A percentile compares a stretch with the other conserved stretches of the same genome.
These are phyloP conservation scores for Cudoniella acicularis DNA, from an alignment of 495 filamentous ascomycete genomes.

Conservation along the genomic window DNA sequence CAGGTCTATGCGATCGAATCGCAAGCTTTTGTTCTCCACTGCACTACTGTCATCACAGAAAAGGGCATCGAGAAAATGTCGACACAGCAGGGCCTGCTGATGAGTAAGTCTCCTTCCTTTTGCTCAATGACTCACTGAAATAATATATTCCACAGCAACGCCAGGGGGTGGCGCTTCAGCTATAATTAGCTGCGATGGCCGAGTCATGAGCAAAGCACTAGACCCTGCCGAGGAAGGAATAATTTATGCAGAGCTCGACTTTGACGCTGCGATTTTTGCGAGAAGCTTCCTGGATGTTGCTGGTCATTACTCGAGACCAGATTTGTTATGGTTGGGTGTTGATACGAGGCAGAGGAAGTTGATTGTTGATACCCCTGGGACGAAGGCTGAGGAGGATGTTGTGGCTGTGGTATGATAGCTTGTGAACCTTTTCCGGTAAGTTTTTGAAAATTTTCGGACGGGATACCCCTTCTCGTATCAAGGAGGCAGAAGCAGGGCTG, in stretches of 20 bases:
- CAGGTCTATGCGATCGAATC: constrained; percentile 48
- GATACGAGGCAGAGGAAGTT: constrained; percentile 33
- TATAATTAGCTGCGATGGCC: constrained; percentile 51
- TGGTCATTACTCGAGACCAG: constrained; percentile 52
- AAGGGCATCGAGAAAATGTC: constrained; percentile 38
- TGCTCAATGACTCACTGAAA: neutral
- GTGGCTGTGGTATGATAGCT: neutral
- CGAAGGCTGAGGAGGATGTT: neutral
- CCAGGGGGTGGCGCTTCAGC: constrained; percentile 46
- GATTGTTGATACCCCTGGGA: neutral
- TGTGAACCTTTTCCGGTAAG: neutral
- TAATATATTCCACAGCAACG: neutral
- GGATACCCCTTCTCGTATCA: no score
- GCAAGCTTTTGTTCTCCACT: constrained; percentile 42
- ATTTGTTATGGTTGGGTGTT: constrained; percentile 49
- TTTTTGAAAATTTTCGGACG: no score
- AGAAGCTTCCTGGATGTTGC: constrained; percentile 40
- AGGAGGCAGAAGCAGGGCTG: no score
- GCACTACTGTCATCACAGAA: constrained; percentile 8
- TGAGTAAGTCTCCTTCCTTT: constrained; percentile 15
- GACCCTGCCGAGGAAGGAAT: constrained; percentile 35
- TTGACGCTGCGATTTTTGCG: constrained; percentile 32
- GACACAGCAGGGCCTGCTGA: constrained; percentile 28
- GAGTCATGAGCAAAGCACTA: constrained; percentile 31
- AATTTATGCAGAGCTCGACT: constrained; percentile 46